A percentile compares a stretch with the other conserved stretches of the same genome.
These are phyloP conservation scores for Castanea crenata DNA, from an alignment of 306 rosid species.

Conservation along the genomic window DNA sequence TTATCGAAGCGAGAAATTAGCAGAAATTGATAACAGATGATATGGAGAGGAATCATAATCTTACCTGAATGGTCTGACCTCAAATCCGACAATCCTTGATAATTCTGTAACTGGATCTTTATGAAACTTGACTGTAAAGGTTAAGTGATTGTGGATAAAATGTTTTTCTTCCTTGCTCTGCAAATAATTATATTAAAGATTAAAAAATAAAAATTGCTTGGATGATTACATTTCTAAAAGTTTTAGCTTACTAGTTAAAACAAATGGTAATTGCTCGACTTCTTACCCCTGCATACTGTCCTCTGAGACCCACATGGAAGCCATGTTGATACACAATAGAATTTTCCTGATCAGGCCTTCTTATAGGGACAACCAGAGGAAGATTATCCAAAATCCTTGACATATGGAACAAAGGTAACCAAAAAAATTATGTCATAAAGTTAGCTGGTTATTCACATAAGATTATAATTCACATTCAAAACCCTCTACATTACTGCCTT, in stretches of 20 bases:
- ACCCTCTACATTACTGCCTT: conserved; percentile 22
- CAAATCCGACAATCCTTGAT: conserved; percentile 90
- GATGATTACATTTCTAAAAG: conserved; percentile 2
- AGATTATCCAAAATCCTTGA: conserved; percentile 88
- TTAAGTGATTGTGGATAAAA: conserved; percentile 78
- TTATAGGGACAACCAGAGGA: conserved; percentile 78
- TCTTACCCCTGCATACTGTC: conserved; percentile 80
- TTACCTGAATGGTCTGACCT: conserved; percentile 89
- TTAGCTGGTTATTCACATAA: neutral
- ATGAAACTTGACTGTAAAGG: conserved; percentile 74
- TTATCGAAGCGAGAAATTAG: neutral
- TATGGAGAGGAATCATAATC: conserved; percentile 15
- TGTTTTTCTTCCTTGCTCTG: conserved; percentile 81
- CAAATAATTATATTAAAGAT: neutral
- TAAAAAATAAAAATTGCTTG: conserved; percentile 12
- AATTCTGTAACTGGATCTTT: conserved; percentile 62
- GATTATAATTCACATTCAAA: conserved; percentile 10
- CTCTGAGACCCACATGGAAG: conserved; percentile 78
- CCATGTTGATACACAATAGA: conserved; percentile 79
- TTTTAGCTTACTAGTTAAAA: conserved; percentile 3
- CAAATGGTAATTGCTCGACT: conserved; percentile 7
- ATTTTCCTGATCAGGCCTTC: conserved; percentile 68
- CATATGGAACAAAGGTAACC: neutral
- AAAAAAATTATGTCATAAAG: neutral
- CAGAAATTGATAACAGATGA: neutral